Evolutionary conservation across 306 rosid species (phyloP).

Genomic region (Luffa aegyptiaca): DNA sequence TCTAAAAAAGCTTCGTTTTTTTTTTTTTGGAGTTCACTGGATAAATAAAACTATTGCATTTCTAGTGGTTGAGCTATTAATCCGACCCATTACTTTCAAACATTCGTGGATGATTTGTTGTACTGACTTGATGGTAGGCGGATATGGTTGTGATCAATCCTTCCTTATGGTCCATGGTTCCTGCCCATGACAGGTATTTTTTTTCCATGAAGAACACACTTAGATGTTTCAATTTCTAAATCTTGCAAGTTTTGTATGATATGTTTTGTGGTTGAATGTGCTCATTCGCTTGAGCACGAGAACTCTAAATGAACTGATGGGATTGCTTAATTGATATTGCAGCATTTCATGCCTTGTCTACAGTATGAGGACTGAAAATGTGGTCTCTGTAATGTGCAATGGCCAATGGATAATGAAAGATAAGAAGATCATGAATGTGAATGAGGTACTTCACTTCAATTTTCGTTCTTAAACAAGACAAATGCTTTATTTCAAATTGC

Average conservation of each 20-base stretch:
- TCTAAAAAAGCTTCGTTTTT: neutral
- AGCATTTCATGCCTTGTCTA: conserved; percentile 80
- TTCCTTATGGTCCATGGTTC: conserved; percentile 68
- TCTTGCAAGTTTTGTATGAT: neutral
- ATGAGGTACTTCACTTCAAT: conserved; percentile 41
- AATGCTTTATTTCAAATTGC: neutral
- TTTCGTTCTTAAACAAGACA: neutral
- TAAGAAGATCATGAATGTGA: conserved; percentile 53
- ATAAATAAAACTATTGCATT: neutral
- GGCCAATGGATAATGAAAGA: conserved; percentile 83
- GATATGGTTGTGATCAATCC: conserved; percentile 74
- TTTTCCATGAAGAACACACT: conserved; percentile 3
- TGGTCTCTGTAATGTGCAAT: conserved; percentile 72
- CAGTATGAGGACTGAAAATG: conserved; percentile 72
- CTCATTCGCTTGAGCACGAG: neutral
- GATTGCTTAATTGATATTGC: conserved; percentile 20
- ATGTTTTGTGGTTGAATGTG: neutral
- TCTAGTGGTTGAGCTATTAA: neutral
- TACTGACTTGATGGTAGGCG: conserved; percentile 37
- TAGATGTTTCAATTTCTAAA: neutral
- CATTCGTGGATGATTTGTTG: conserved; percentile 21
- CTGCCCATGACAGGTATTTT: conserved; percentile 63
- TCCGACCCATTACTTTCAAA: neutral
- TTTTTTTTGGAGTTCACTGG: neutral
- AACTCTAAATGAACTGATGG: neutral